phyloP scores from a whole-genome alignment of 2,329 filamentous ascomycete genomes.

The Cercospora brassicicola region DNA sequence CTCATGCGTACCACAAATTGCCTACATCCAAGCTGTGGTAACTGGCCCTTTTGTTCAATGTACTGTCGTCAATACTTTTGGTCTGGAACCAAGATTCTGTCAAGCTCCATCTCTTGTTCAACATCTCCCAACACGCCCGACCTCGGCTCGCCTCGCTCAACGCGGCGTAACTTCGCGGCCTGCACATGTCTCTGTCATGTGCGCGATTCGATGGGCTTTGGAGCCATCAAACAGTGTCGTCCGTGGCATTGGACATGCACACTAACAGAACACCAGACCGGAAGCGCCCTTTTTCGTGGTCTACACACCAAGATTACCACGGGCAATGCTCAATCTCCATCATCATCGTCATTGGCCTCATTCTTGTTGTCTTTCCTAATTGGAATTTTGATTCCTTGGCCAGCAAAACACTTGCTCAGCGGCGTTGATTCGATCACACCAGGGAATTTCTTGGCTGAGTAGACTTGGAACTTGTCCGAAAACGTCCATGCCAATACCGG shows the following conservation, averaged over 20 bases:
- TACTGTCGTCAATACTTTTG: slow-evolving; percentile 14
- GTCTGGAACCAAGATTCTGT: slow-evolving; percentile 14
- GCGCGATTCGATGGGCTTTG: background rate
- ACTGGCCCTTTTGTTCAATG: background rate
- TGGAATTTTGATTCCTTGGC: slow-evolving; percentile 94
- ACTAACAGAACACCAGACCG: background rate
- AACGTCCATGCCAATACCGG: slow-evolving; percentile 83
- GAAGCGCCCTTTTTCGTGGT: background rate
- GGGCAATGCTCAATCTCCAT: slow-evolving; percentile 27
- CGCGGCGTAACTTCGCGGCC: background rate
- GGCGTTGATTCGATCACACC: slow-evolving; percentile 92
- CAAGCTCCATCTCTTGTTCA: background rate
- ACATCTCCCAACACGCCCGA: background rate
- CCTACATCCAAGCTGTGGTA: background rate
- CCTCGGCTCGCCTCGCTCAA: background rate
- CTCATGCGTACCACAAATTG: background rate
- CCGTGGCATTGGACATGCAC: background rate
- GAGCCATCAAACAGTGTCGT: background rate
- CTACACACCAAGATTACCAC: background rate
- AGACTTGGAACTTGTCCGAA: slow-evolving; percentile 88
- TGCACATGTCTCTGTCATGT: background rate
- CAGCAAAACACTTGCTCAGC: slow-evolving; percentile 88
- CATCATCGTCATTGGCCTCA: slow-evolving; percentile 49
- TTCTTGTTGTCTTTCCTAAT: slow-evolving; percentile 76
- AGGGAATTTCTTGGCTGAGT: slow-evolving; percentile 96